A percentile compares a stretch with the other conserved stretches of the same genome.
Evolutionary conservation across 2,329 filamentous ascomycete genomes (phyloP).

Genomic region (Xylariaceae sp.): DNA sequence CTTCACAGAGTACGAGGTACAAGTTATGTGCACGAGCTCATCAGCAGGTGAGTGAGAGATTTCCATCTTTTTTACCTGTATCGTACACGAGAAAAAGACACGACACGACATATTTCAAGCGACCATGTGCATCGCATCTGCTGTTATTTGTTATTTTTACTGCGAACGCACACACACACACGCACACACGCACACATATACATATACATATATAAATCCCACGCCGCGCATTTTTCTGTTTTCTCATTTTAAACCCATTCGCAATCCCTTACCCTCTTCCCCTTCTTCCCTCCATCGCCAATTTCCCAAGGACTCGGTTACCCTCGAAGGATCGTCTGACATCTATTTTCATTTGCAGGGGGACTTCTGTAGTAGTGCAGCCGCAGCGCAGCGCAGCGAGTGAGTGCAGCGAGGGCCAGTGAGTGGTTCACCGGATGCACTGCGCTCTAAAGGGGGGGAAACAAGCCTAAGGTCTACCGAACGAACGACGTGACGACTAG

Average conservation of each 20-base stretch:
- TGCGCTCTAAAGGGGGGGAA: slow-evolving; percentile 10
- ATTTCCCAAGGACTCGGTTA: slow-evolving; percentile 8
- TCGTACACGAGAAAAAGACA: too few species aligned
- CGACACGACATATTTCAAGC: too few species aligned
- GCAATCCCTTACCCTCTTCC: background rate
- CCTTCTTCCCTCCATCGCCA: background rate
- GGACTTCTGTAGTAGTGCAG: background rate
- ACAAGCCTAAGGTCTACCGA: slow-evolving; percentile 1
- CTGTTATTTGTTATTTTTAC: too few species aligned
- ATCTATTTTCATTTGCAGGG: background rate
- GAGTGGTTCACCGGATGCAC: background rate
- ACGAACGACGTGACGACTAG: slow-evolving; percentile 9
- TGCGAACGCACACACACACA: too few species aligned
- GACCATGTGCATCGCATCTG: too few species aligned
- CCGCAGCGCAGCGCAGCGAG: too few species aligned
- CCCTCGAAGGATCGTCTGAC: slow-evolving; percentile 13
- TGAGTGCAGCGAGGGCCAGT: too few species aligned
- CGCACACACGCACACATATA: too few species aligned
- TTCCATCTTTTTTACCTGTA: too few species aligned
- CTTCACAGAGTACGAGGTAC: too few species aligned
- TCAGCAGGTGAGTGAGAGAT: background rate
- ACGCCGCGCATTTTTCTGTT: background rate
- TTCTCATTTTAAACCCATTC: background rate
- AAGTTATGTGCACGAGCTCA: too few species aligned
- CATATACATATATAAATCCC: too few species aligned